Percentiles rank a stretch among this genome's conserved stretches.
phyloP scores from a whole-genome alignment of 371 early-diverging fungal genomes.

The Syncephalastrum sp. region DNA sequence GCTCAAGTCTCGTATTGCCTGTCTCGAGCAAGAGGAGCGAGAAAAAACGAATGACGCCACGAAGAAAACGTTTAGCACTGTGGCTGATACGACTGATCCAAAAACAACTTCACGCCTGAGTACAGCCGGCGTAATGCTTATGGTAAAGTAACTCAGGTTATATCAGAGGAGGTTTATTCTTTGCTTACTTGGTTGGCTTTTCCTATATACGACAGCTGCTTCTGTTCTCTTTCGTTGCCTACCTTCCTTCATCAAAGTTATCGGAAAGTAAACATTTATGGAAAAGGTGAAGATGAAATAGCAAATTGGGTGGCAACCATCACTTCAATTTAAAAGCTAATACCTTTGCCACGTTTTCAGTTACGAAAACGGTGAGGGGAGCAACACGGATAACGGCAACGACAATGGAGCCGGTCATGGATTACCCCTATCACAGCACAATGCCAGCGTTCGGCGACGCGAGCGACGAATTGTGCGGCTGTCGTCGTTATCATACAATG shows the following conservation, averaged over 20 bases:
- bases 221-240: slow-evolving; percentile 8
- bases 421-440: slow-evolving; percentile 1
- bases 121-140: slow-evolving; percentile 10
- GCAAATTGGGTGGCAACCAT: no score
- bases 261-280: slow-evolving; percentile 2
- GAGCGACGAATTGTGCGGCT: background rate
- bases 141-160: slow-evolving; percentile 8
- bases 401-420: background rate
- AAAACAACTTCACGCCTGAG: background rate
- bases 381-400: no score
- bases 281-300: no score
- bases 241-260: slow-evolving; percentile 1
- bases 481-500: background rate
- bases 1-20: slow-evolving; percentile 51
- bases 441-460: slow-evolving; percentile 1
- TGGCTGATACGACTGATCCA: background rate
- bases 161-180: background rate
- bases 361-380: no score
- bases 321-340: no score
- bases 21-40: slow-evolving; percentile 50
- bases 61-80: slow-evolving; percentile 13
- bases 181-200: background rate
- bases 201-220: slow-evolving; percentile 4
- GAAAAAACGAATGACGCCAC: slow-evolving; percentile 32
- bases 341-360: no score